These are phyloP conservation scores for Alopecurus myosuroides DNA, from an alignment of 176 grass and related monocot genomes.

Conservation along the genomic window DNA sequence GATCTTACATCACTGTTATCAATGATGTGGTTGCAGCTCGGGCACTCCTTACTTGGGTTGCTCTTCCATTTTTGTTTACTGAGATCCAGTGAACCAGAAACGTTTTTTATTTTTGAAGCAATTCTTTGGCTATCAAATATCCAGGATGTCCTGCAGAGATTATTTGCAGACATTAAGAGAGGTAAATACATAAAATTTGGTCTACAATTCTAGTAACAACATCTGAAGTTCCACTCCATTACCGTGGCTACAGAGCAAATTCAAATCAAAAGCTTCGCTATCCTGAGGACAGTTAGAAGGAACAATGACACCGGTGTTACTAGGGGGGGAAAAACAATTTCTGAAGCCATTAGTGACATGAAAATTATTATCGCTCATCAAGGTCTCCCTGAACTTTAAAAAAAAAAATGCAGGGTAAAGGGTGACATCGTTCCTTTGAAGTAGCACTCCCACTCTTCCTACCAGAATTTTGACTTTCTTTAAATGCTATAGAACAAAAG, in stretches of 20 bases:
- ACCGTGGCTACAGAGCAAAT: no score
- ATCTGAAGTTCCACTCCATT: no score
- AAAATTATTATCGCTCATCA: no score
- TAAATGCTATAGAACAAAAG: neutral
- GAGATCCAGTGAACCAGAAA: constrained; percentile 57
- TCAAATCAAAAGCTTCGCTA: neutral
- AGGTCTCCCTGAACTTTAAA: neutral
- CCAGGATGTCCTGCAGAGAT: constrained; percentile 80
- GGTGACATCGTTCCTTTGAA: neutral
- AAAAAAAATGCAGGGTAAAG: neutral
- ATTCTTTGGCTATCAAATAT: constrained; percentile 84
- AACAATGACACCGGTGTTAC: neutral
- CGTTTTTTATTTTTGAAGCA: constrained; percentile 94
- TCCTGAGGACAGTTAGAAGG: neutral
- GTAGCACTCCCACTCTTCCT: neutral
- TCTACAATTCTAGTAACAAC: no score
- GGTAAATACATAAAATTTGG: no score
- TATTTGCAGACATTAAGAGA: constrained; percentile 9
- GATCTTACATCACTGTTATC: constrained; percentile 95
- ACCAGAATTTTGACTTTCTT: neutral
- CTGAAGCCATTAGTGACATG: no score
- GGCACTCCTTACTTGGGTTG: constrained; percentile 84
- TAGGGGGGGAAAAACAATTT: no score
- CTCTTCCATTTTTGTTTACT: constrained; percentile 68
- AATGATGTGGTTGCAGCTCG: constrained; percentile 72